Percentiles rank a stretch among this genome's conserved stretches.
Conservation (phyloP, 495 filamentous ascomycete species). For the Penicillium macrosclerotiorum region DNA sequence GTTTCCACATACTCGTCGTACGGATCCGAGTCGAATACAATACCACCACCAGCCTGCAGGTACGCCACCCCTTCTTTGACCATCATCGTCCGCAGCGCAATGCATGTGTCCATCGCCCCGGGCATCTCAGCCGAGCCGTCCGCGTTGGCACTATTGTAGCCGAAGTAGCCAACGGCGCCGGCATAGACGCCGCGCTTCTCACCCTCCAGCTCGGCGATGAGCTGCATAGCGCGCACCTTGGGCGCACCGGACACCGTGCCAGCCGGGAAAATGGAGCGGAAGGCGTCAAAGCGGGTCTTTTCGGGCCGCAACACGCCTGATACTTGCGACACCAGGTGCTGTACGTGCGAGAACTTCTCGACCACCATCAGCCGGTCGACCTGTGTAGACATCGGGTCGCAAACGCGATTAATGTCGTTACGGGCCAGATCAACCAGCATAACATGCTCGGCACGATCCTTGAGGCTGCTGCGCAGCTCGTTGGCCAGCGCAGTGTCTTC, state of each 20-base stretch:
- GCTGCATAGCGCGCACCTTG: constrained; percentile 94
- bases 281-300: constrained; percentile 92
- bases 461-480: constrained; percentile 74
- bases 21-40: constrained; percentile 92
- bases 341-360: constrained; percentile 92
- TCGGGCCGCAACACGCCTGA: constrained; percentile 78
- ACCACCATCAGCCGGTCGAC: constrained; percentile 96
- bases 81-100: constrained; percentile 95
- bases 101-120: constrained; percentile 97
- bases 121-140: constrained; percentile 48
- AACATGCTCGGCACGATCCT: constrained; percentile 96
- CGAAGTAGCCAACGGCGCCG: constrained; percentile 87
- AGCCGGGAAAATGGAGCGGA: constrained; percentile 93
- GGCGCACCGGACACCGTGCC: constrained; percentile 93
- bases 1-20: constrained; percentile 97
- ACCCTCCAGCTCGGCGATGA: constrained; percentile 89
- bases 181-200: constrained; percentile 96
- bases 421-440: constrained; percentile 98
- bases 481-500: constrained; percentile 79
- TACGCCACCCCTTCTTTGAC: constrained; percentile 89
- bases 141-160: constrained; percentile 38
- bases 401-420: constrained; percentile 95
- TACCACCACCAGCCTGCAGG: constrained; percentile 93
- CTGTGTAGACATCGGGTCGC: constrained; percentile 81
- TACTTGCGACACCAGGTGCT: constrained; percentile 94